phyloP scores from a whole-genome alignment of 106 monocot genomes.

The Gastrodia elata region DNA sequence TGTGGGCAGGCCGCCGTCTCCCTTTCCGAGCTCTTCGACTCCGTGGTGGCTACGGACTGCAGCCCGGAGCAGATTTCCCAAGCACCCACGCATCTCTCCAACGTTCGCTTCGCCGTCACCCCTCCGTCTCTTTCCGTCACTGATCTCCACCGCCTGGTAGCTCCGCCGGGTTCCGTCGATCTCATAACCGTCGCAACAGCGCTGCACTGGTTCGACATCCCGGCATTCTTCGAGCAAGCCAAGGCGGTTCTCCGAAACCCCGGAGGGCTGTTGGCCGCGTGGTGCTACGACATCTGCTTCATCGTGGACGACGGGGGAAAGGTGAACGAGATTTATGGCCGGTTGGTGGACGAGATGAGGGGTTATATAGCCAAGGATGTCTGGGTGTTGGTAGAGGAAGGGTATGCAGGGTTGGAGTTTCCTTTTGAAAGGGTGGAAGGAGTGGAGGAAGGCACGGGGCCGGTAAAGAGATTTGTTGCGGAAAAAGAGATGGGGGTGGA shows the following conservation, averaged over 20 bases:
- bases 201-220: conserved; percentile 80
- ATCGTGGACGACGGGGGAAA: not conserved
- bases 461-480: conserved; percentile 43
- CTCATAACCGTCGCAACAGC: conserved; percentile 71
- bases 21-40: conserved; percentile 26
- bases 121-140: conserved; percentile 18
- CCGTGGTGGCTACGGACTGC: conserved; percentile 56
- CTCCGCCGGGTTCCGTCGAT: conserved; percentile 39
- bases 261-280: conserved; percentile 56
- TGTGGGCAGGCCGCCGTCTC: conserved; percentile 62
- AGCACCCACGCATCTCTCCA: conserved; percentile 33
- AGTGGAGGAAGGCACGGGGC: conserved; percentile 36
- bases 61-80: conserved; percentile 48
- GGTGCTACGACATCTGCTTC: conserved; percentile 45
- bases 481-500: conserved; percentile 36
- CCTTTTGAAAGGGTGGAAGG: conserved; percentile 63
- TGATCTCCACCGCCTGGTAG: conserved; percentile 24
- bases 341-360: conserved; percentile 18
- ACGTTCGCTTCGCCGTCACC: conserved; percentile 52
- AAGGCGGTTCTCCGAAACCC: conserved; percentile 31
- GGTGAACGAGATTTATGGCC: conserved; percentile 36
- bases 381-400: conserved; percentile 38
- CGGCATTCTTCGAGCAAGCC: conserved; percentile 43
- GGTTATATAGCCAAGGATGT: conserved; percentile 36
- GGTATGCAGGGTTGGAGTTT: conserved; percentile 44